Conservation (phyloP, 352 stramenopile species). For the Globisporangium nagaii region DNA sequence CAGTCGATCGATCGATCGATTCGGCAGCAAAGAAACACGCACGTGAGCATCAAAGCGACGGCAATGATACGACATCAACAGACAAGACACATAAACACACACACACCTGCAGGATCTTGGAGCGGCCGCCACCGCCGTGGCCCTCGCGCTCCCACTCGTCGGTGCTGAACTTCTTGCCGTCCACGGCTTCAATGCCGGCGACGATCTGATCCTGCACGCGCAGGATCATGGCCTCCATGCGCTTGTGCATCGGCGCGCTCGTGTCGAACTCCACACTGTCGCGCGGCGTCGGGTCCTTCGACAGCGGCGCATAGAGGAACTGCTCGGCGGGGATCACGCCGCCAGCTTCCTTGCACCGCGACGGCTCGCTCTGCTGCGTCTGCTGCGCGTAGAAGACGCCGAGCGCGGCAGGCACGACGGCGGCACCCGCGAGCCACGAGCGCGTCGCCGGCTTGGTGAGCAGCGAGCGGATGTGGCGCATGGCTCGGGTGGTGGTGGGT, state of each 20-base stretch:
- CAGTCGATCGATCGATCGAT: no score
- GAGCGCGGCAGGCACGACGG: constrained; percentile 18
- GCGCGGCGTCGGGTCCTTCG: constrained; percentile 51
- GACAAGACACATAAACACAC: not conserved
- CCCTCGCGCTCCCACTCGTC: constrained; percentile 94
- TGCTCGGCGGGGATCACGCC: constrained; percentile 26
- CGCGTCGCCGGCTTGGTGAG: constrained; percentile 16
- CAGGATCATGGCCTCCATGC: constrained; percentile 80
- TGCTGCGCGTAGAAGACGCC: constrained; percentile 16
- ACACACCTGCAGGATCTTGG: constrained; percentile 83
- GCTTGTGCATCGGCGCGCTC: constrained; percentile 55
- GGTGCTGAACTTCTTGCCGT: constrained; percentile 93
- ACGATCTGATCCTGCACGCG: constrained; percentile 86
- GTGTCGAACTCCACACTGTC: constrained; percentile 75
- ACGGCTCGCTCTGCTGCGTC: constrained; percentile 9
- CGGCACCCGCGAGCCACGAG: constrained; percentile 23
- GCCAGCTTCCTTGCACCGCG: constrained; percentile 27
- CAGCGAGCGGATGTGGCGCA: constrained; percentile 11
- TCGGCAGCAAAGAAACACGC: no score
- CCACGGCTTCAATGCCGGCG: constrained; percentile 84
- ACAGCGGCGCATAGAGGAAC: constrained; percentile 68
- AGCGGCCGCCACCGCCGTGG: constrained; percentile 93
- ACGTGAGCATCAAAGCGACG: constrained; percentile 2
- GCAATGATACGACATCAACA: not conserved
- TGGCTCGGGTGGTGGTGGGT: not conserved